Evolutionary conservation across 257 asterid genomes (phyloP), one percentile per base, ranked within the genome.

Genomic region (Lantana camara): DNA sequence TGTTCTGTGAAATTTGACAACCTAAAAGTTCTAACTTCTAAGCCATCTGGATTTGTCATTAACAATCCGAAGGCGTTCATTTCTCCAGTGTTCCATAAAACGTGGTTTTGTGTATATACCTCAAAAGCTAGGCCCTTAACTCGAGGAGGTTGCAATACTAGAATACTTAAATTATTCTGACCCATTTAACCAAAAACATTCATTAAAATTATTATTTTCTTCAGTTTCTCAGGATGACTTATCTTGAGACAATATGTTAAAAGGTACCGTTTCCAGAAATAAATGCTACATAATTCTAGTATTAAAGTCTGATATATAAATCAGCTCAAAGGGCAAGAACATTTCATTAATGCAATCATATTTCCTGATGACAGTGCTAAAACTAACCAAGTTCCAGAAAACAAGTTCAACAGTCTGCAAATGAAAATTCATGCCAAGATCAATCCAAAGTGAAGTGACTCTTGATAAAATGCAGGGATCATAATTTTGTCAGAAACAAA

Each of bases 1-100:
- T n/a, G n/a, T n/a, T n/a, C n/a, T n/a, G n/a, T n/a, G n/a, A n/a
- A n/a, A n/a, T n/a, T 17, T 15, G 34, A 56, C 45, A 32, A 9
- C 23, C 34, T 9, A 48, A 12, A 51, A 35, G 27, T 11, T 57
- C 63, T 57, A 19, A 57, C 37, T 30, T 48, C 63, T 57, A 57
- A n/a, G 2, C n/a, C n/a, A n/a, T n/a, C n/a, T n/a, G n/a, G n/a
- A n/a, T n/a, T n/a, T n/a, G n/a, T n/a, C n/a, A n/a, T 57, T 1
- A 35, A 17, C 16, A 57, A 57, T 40, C 61, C 16, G 17, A 29
- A 10, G 9, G 27, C 12, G 5, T 19, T 10, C 14, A 8, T 5
- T 27, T 54, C 0, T 35, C 24, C 24, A 19, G 15, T 19, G 15
- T 30, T 55, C 32, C 32, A 5, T 30, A 15, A 55, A 0, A 30